phyloP scores from a whole-genome alignment of 2,329 filamentous ascomycete genomes.

The Xylariaceae sp. region DNA sequence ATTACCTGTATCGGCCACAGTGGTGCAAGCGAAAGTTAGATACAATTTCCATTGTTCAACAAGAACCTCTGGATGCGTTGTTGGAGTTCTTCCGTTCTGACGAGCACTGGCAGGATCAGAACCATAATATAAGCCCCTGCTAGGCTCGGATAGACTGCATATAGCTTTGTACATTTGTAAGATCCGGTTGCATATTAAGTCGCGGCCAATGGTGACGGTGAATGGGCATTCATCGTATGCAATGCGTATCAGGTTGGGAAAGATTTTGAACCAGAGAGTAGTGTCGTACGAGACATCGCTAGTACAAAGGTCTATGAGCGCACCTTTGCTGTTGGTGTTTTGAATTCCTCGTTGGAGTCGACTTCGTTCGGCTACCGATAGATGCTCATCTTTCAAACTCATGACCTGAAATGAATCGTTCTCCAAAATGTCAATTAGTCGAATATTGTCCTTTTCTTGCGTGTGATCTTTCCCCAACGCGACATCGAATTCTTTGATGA shows the following conservation, averaged over 20 bases:
- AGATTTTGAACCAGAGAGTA: slow-evolving; percentile 96
- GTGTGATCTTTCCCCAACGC: slow-evolving; percentile 70
- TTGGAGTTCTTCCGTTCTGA: slow-evolving; percentile 54
- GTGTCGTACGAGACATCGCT: slow-evolving; percentile 94
- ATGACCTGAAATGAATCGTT: slow-evolving; percentile 85
- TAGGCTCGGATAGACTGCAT: slow-evolving; percentile 71
- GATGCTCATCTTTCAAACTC: slow-evolving; percentile 86
- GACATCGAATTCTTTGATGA: slow-evolving; percentile 91
- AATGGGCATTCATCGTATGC: slow-evolving; percentile 90
- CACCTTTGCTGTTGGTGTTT: slow-evolving; percentile 78
- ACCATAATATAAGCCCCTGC: slow-evolving; percentile 62
- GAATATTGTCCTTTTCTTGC: slow-evolving; percentile 60
- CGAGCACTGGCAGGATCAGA: slow-evolving; percentile 56
- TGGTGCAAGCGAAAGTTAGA: slow-evolving; percentile 94
- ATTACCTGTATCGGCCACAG: slow-evolving; percentile 77
- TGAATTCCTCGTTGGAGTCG: slow-evolving; percentile 86
- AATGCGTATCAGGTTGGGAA: slow-evolving; percentile 88
- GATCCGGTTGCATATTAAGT: slow-evolving; percentile 88
- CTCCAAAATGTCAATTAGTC: slow-evolving; percentile 90
- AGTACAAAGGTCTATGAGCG: slow-evolving; percentile 88
- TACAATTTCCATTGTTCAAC: slow-evolving; percentile 99
- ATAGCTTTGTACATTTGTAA: slow-evolving; percentile 91
- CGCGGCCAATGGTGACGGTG: slow-evolving; percentile 84
- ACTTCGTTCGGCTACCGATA: slow-evolving; percentile 89
- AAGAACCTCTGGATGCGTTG: slow-evolving; percentile 77